These are phyloP conservation scores for Colletotrichum viniferum DNA, from an alignment of 2,329 filamentous ascomycete genomes.

Conservation along the genomic window DNA sequence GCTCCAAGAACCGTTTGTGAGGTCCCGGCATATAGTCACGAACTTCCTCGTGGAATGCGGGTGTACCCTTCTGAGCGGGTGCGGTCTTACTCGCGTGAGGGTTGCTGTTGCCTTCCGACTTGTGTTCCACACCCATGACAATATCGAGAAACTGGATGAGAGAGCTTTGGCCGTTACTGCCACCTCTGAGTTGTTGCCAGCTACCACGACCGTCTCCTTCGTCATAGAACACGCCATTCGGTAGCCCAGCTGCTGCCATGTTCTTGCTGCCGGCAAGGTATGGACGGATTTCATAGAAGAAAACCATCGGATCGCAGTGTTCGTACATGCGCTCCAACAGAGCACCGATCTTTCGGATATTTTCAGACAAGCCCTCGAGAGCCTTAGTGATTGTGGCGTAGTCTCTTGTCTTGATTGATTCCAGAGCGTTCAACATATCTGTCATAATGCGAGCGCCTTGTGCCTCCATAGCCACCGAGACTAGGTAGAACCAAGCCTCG, in stretches of 20 bases:
- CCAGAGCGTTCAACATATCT: constrained; percentile 77
- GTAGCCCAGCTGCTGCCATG: constrained; percentile 84
- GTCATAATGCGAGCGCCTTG: constrained; percentile 77
- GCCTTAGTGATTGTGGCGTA: constrained; percentile 63
- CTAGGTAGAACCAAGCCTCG: constrained; percentile 93
- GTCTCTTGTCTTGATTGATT: constrained; percentile 67
- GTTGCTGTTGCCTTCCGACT: constrained; percentile 39
- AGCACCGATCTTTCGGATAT: constrained; percentile 69
- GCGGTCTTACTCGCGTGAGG: constrained; percentile 24
- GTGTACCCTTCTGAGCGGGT: constrained; percentile 13
- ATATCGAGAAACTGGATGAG: constrained; percentile 94
- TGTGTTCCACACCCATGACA: constrained; percentile 81
- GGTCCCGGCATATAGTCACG: constrained; percentile 88
- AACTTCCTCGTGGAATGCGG: constrained; percentile 68
- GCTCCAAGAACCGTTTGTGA: constrained; percentile 78
- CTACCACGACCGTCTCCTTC: constrained; percentile 67
- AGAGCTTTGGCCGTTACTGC: constrained; percentile 92
- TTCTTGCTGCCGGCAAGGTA: constrained; percentile 92
- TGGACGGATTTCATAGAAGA: constrained; percentile 88
- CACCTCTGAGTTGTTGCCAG: constrained; percentile 83
- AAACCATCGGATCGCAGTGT: constrained; percentile 82
- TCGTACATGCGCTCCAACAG: constrained; percentile 88
- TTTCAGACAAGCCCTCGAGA: constrained; percentile 67
- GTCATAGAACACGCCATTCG: constrained; percentile 84
- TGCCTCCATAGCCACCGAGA: constrained; percentile 90